These are phyloP conservation scores for Ajuga reptans DNA, from an alignment of 305 asterid genomes.

Conservation along the genomic window DNA sequence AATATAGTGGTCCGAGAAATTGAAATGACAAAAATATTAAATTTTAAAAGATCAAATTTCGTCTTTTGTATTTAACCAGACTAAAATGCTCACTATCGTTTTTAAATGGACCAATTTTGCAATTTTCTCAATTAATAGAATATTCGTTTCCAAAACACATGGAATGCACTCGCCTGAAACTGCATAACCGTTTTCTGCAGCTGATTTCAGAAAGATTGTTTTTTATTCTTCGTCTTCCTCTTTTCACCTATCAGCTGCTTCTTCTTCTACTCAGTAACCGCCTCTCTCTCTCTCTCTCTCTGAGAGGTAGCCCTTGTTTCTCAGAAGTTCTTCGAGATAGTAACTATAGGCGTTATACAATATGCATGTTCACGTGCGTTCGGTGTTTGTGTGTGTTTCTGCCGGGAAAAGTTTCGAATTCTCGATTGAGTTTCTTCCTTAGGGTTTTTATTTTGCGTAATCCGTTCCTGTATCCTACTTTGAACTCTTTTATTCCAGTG, in stretches of 20 bases:
- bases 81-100: too few relatives aligned
- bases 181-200: slow-evolving; percentile 32
- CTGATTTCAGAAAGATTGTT: slow-evolving; percentile 1
- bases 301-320: slow-evolving; percentile 9
- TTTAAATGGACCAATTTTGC: too few relatives aligned
- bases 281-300: slow-evolving; percentile 15
- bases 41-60: too few relatives aligned
- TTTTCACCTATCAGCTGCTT: slow-evolving; percentile 19
- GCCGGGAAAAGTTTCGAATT: neutral
- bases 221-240: slow-evolving; percentile 3
- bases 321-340: slow-evolving; percentile 9
- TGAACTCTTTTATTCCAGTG: neutral
- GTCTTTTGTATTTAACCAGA: too few relatives aligned
- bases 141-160: slow-evolving; percentile 1
- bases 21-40: too few relatives aligned
- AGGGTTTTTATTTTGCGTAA: neutral
- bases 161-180: slow-evolving; percentile 31
- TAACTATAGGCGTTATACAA: neutral
- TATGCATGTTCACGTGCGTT: slow-evolving; percentile 14
- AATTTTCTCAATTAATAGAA: too few relatives aligned
- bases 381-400: neutral
- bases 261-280: slow-evolving; percentile 13
- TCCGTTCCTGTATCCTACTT: neutral
- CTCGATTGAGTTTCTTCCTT: neutral
- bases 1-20: too few relatives aligned